These are phyloP conservation scores for Amanita thiersii DNA, from an alignment of 768 basidiomycete species.

Conservation along the genomic window DNA sequence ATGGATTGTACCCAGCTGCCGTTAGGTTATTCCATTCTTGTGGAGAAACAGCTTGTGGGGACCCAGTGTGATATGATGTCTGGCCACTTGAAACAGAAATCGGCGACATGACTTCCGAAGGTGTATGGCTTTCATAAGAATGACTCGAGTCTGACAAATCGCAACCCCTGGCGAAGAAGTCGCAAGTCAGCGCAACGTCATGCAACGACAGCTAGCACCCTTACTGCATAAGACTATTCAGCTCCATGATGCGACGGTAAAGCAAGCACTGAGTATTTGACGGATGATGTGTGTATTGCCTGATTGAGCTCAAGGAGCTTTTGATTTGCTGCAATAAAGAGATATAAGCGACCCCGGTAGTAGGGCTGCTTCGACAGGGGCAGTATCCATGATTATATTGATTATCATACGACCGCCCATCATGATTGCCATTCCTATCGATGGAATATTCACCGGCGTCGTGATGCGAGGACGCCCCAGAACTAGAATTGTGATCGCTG, in stretches of 20 bases:
- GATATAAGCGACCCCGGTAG: constrained; percentile 49
- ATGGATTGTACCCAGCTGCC: constrained; percentile 53
- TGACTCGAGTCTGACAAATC: constrained; percentile 40
- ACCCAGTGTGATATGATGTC: constrained; percentile 34
- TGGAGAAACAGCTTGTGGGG: constrained; percentile 40
- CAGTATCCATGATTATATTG: constrained; percentile 28
- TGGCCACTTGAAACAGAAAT: constrained; percentile 44
- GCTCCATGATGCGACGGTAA: constrained; percentile 51
- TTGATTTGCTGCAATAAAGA: constrained; percentile 58
- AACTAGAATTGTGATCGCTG: constrained; percentile 1
- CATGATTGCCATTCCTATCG: constrained; percentile 29
- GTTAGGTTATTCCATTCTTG: constrained; percentile 58
- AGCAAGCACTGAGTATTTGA: constrained; percentile 45
- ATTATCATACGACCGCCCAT: constrained; percentile 28
- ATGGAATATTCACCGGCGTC: constrained; percentile 22
- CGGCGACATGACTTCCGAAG: constrained; percentile 51
- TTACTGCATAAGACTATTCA: constrained; percentile 60
- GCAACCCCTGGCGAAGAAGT: constrained; percentile 31
- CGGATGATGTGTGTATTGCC: constrained; percentile 55
- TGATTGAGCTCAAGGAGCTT: constrained; percentile 43
- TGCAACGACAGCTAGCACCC: constrained; percentile 19
- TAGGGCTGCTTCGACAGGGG: constrained; percentile 56
- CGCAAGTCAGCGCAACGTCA: constrained; percentile 7
- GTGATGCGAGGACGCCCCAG: constrained; percentile 28
- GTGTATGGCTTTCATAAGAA: constrained; percentile 50